Evolutionary conservation across 176 grass and related monocot species (phyloP), one percentile per base, ranked within the genome.

Genomic region (Ensete glaucum): DNA sequence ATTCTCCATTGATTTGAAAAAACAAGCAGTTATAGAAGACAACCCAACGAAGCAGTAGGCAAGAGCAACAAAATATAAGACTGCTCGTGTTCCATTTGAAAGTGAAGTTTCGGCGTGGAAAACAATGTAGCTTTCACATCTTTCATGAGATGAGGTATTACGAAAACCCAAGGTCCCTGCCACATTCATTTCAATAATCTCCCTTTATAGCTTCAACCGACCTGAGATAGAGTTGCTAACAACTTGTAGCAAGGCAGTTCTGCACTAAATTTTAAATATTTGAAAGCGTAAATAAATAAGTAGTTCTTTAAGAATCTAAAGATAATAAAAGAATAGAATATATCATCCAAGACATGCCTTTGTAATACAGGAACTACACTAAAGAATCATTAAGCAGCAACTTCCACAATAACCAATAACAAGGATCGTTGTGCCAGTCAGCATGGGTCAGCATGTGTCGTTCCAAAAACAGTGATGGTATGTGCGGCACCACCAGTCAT

Each of bases 1-100:
- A 62, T 69, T 82, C 81, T 96, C 93, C 93, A 96, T 92, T 8
- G 89, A 90, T 16, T 82, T 88, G 74, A 96, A 96, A 81, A 96
- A 96, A 11, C 78, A 82, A 1, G 79, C 66, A 16, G 93, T 96
- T 70, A 96, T 85, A 15, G 85, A 87, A 0, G 93, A 90, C 13
- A 96, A 68, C 9, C 93, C 93, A 3, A 92, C 11, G 80, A 96
- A 96, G 69, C 93, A 96, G 54, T 96, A 96, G 0, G 74, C 71
- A 6, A 96, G 89, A 11, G 57, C 81, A 53, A 72, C 48, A 12
- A 83, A 19, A 83, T 92, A 96, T 24, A 90, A 16, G 50, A 86
- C 17, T 1, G 85, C 76, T 11, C 83, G 73, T 20, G 67, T 76
- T 54, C 85, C 76, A 52, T 55, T 58, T 59, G 93, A 72, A 27